Conservation (phyloP, 2,329 filamentous ascomycete genomes). For the Aspergillus sp. region DNA sequence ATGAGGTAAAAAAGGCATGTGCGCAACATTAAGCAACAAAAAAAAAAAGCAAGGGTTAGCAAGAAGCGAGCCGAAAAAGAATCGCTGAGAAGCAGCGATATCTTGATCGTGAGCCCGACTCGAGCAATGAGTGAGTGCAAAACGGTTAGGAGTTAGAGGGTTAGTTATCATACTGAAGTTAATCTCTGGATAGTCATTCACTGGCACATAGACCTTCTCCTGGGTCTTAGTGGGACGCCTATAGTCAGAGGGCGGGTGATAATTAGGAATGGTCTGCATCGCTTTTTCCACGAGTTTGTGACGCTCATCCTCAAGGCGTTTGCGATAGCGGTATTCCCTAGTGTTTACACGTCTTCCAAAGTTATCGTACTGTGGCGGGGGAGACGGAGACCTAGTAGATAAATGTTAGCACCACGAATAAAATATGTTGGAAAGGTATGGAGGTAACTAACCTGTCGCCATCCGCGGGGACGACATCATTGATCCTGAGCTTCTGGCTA, state of each 20-base stretch:
- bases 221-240: conserved; percentile 99
- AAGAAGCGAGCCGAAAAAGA: conserved; percentile 42
- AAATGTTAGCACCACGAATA: conserved; percentile 16
- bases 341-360: conserved; percentile 99
- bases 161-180: conserved; percentile 99
- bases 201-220: conserved; percentile 99
- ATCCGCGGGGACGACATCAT: conserved; percentile 96
- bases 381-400: conserved; percentile 78
- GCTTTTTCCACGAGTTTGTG: conserved; percentile 99
- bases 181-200: conserved; percentile 99
- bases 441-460: conserved; percentile 75
- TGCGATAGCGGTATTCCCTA: conserved; percentile 96
- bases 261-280: conserved; percentile 99
- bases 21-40: conserved; percentile 33
- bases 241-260: conserved; percentile 97
- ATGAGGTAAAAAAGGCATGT: conserved; percentile 24
- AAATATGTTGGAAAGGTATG: conserved; percentile 15
- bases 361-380: conserved; percentile 97
- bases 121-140: conserved; percentile 44
- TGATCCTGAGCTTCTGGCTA: conserved; percentile 97
- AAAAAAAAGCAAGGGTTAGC: conserved; percentile 32
- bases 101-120: conserved; percentile 39
- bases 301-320: conserved; percentile 95
- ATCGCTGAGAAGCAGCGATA: conserved; percentile 30
- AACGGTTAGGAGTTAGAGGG: conserved; percentile 80